Base-by-base conservation (phyloP, 1,284 basidiomycete genomes). In the Cryptococcus wingfieldii region DNA sequence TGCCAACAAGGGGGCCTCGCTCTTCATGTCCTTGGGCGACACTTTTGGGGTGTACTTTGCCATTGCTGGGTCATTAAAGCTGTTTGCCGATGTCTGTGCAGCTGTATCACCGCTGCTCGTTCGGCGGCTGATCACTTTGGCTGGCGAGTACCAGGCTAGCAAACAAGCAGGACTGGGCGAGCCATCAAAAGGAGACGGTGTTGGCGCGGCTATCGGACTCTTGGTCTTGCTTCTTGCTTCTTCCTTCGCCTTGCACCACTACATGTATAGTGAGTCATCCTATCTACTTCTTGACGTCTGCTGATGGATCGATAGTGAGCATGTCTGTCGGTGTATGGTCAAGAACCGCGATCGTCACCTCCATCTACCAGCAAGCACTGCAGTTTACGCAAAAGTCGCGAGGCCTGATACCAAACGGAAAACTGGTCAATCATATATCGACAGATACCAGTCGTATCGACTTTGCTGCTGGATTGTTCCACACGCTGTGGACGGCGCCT, bases 311-410 rank as follows among this genome's bases (percentile, higher is more conserved):
- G 7, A 8, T 28, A 64, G 82, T 86, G 27, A 80, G 81, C 28
- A 82, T 84, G 41, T 83, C 83, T 0, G 83, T 84, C 4, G 90
- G 90, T 53, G 90, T 95, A 8, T 82, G 95, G 19, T 71, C 90
- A 4, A 86, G 93, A 46, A 86, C 87, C 4, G 92, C 91, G 0
- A 83, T 97, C 53, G 96, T 96, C 67, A 86, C 89, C 0, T 86
- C 88, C 10, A 87, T 97, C 54, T 98, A 94, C 75, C 81, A 84
- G 34, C 85, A 87, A 49, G 85, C 82, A 80, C 38, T 80, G 97
- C 47, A 88, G 87, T 3, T 34, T 34, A 34, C 31, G 6, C 84
- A 88, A 19, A 87, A 90, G 50, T 85, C 90, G 9, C 83, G 93
- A n/a, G 85, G 86, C 3, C 86, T 85, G 4, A 81, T 92, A 34